A percentile compares a stretch with the other conserved stretches of the same genome.
Evolutionary conservation across 1,284 basidiomycete genomes (phyloP).

Genomic region (Schizopora paradoxa): DNA sequence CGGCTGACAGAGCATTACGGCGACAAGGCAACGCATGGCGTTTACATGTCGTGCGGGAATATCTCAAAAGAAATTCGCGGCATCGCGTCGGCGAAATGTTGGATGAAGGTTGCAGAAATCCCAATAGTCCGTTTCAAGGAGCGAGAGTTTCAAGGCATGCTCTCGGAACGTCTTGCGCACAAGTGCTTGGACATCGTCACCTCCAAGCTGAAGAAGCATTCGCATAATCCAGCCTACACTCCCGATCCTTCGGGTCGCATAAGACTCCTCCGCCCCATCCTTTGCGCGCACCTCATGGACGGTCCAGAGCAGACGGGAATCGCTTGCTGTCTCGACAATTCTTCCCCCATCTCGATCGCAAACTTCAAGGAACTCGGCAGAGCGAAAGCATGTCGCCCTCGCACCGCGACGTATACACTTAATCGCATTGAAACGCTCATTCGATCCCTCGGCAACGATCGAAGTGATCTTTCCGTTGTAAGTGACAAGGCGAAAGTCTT

Average conservation of each 20-base stretch:
- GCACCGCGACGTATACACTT: background rate
- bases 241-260: background rate
- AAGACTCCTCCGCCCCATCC: background rate
- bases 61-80: background rate
- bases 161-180: background rate
- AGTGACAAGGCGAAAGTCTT: background rate
- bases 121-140: background rate
- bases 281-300: background rate
- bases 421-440: background rate
- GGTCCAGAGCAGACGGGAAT: background rate
- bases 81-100: background rate
- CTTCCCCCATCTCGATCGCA: background rate
- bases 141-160: background rate
- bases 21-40: background rate
- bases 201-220: background rate
- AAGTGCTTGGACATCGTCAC: background rate
- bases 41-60: constrained; percentile 1
- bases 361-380: background rate
- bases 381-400: background rate
- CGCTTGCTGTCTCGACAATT: background rate
- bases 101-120: background rate
- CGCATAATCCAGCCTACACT: background rate
- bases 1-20: background rate
- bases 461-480: background rate
- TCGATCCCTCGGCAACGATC: background rate